Base-by-base conservation (phyloP, 164 flowering plant genomes). In the Stephania yunnanensis region DNA sequence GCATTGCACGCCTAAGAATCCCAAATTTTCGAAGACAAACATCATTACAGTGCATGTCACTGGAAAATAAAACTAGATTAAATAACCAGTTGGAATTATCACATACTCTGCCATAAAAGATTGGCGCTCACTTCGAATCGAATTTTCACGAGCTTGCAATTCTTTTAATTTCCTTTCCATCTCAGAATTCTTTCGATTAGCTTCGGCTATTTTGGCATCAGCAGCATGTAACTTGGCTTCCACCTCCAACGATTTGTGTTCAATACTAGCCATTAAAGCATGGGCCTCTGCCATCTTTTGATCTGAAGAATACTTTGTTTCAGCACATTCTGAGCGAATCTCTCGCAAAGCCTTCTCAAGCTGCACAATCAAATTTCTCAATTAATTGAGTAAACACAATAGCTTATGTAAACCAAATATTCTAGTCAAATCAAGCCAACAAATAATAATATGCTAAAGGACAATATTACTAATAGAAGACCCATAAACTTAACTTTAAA, bases 161-260 rank as follows among this genome's bases (percentile, higher is more conserved):
- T 94, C 97, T 74, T 86, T 87, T 80, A 90, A 73, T 79, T 85
- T 91, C 81, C 89, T 84, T 70, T 92, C 97, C 79, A 94, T 22
- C 72, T 91, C 93, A 15, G 88, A 79, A 80, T 83, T 79, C 82
- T 89, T 89, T 68, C 93, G 81, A 76, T 81, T 91, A n/a, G 89
- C 92, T 86, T 94, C 98, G 58, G 91, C 93, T 78, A 89, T 87
- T 79, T 87, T 91, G 30, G 92, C 89, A 75, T 91, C 95, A 67
- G 92, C 97, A 78, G 86, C 85, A 75, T 76, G 89, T 78, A 90
- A 30, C 79, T 89, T 96, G 58, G 82, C 82, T 74, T 92, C 87
- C 30, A 88, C 88, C 76, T 89, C 96, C 77, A 89, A 71, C 15
- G 93, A 86, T 82, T 81, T 89, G 65, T 85, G 92, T 50, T 88